Base-by-base conservation (phyloP, 768 basidiomycete species). In the Clavulina sp. region DNA sequence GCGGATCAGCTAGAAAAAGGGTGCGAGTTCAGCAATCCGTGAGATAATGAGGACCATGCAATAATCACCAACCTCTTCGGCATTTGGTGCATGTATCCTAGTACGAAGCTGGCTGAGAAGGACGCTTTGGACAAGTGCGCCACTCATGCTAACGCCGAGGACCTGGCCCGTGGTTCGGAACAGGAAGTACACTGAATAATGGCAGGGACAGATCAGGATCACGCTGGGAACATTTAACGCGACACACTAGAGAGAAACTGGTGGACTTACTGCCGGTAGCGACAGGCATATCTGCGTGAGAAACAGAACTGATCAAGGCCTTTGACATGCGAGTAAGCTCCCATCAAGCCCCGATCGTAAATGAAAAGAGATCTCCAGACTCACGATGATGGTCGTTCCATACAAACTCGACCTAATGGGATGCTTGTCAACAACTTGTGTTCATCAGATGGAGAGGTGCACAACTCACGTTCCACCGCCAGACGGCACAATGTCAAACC, bases 161-260 rank as follows among this genome's bases (percentile, higher is more conserved):
- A 95, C 95, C 69, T 96, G 93, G 2, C 92, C 92, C 18, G 86
- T 84, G 5, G 88, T 91, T 56, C 92, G 72, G 70, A 92, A 93
- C 47, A 95, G 71, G 65, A 96, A 97, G 31, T 84, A 85, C 59
- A 92, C 89, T 93, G n/a, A n/a, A n/a, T n/a, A n/a, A n/a, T n/a
- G n/a, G n/a, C n/a, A n/a, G 58, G 32, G 48, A 9, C 9, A 28
- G 43, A 13, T 7, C 2, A 30, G n/a, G 30, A 13, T 41, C n/a
- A 49, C 5, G 21, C 43, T 1, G 23, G 48, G 7, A 4, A 31
- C 21, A 16, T 21, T n/a, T n/a, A n/a, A n/a, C n/a, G n/a, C n/a
- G n/a, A n/a, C n/a, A n/a, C n/a, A n/a, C n/a, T n/a, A n/a, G n/a
- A 57, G 13, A 16, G 70, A n/a, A n/a, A n/a, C n/a, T n/a, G n/a